phyloP scores from a whole-genome alignment of 352 stramenopile species.

The Peronospora destructor region DNA sequence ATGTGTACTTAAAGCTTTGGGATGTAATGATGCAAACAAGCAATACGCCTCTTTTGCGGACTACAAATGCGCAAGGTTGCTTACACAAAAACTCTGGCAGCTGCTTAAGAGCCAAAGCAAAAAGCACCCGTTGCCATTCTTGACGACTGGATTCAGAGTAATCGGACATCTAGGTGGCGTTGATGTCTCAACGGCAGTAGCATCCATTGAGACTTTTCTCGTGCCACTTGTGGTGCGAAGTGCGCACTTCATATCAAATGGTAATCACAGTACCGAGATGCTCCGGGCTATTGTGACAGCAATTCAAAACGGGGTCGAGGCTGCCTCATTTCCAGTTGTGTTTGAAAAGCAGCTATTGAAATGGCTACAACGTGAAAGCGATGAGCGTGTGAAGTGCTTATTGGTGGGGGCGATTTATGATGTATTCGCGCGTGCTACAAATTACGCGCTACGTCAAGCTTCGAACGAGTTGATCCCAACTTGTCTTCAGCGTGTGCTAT shows the following conservation, averaged over 20 bases:
- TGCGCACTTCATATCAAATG: constrained; percentile 1
- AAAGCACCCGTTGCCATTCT: constrained; percentile 19
- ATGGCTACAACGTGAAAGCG: constrained; percentile 14
- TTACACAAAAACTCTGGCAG: constrained; percentile 37
- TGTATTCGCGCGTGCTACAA: constrained; percentile 26
- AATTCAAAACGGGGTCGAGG: constrained; percentile 16
- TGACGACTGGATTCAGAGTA: constrained; percentile 33
- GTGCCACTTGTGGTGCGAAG: constrained; percentile 31
- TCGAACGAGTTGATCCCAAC: constrained; percentile 10
- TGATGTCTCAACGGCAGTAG: constrained; percentile 14
- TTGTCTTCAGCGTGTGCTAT: constrained; percentile 22
- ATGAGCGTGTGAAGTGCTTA: constrained; percentile 15
- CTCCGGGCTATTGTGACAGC: constrained; percentile 21
- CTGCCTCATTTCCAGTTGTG: constrained; percentile 11
- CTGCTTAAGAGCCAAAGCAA: constrained; percentile 21
- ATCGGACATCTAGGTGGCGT: constrained; percentile 27
- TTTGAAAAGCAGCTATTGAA: constrained; percentile 25
- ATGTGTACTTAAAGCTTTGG: constrained; percentile 28
- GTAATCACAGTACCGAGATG: constrained; percentile 9
- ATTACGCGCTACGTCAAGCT: constrained; percentile 12
- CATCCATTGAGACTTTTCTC: constrained; percentile 20
- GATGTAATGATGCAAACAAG: neutral
- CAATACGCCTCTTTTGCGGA: constrained; percentile 23
- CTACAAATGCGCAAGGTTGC: constrained; percentile 34
- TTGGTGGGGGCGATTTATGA: constrained; percentile 24